Percentiles rank a stretch among this genome's conserved stretches.
phyloP scores from a whole-genome alignment of 768 basidiomycete species.

The Serendipita sp. region DNA sequence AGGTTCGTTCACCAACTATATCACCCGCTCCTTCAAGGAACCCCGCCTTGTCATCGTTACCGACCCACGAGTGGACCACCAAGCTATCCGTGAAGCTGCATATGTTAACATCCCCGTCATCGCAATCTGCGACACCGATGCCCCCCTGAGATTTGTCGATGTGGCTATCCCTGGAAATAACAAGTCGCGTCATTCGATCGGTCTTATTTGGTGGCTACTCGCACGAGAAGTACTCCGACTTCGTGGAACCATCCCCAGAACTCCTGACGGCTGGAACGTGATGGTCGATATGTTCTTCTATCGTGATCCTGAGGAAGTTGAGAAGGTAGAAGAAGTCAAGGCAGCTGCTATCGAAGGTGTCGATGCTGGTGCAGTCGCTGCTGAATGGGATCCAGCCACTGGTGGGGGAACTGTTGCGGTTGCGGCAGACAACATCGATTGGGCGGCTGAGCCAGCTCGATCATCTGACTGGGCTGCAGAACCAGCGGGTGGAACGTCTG shows the following conservation, averaged over 20 bases:
- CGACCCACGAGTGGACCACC: conserved; percentile 98
- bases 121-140: conserved; percentile 96
- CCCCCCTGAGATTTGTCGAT: conserved; percentile 93
- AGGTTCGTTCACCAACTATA: conserved; percentile 98
- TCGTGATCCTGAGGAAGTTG: conserved; percentile 97
- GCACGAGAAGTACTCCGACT: conserved; percentile 94
- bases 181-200: conserved; percentile 94
- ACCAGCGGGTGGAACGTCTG: conserved; percentile 29
- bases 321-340: conserved; percentile 85
- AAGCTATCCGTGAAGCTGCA: conserved; percentile 98
- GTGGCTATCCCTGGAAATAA: conserved; percentile 98
- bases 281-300: conserved; percentile 99
- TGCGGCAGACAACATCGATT: conserved; percentile 61
- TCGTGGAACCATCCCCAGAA: conserved; percentile 82
- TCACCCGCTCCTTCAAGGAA: conserved; percentile 99
- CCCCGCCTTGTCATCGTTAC: conserved; percentile 96
- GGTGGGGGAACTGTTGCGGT: conserved; percentile 43
- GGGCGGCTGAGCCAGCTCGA: conserved; percentile 49
- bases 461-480: conserved; percentile 81
- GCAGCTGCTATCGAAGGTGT: conserved; percentile 46
- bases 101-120: conserved; percentile 99
- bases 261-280: conserved; percentile 86
- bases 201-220: conserved; percentile 95
- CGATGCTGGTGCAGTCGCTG: conserved; percentile 32
- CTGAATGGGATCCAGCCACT: conserved; percentile 48